phyloP scores from a whole-genome alignment of 2,329 filamentous ascomycete species.

The Penicillium sp. region DNA sequence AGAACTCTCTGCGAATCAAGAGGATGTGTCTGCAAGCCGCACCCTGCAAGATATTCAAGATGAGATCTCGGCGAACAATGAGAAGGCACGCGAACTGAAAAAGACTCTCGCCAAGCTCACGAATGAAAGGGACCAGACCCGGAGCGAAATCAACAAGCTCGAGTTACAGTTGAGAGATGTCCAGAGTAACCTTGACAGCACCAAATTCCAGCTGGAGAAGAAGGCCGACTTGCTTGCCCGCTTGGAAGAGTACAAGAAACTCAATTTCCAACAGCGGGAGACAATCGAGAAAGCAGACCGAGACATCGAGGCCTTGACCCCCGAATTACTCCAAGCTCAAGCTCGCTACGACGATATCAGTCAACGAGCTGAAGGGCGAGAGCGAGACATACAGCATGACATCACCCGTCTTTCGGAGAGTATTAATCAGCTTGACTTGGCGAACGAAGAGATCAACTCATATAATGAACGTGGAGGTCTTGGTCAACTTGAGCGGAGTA shows the following conservation, averaged over 20 bases:
- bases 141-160: constrained; percentile 65
- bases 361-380: constrained; percentile 68
- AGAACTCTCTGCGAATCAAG: constrained; percentile 73
- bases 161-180: constrained; percentile 78
- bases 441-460: constrained; percentile 74
- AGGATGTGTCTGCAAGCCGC: constrained; percentile 63
- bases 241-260: constrained; percentile 70
- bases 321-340: constrained; percentile 73
- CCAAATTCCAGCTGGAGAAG: constrained; percentile 75
- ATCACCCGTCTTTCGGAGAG: constrained; percentile 72
- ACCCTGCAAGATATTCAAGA: constrained; percentile 83
- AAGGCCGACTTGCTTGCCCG: constrained; percentile 70
- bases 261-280: constrained; percentile 68
- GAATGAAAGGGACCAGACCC: constrained; percentile 69
- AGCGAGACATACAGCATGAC: constrained; percentile 70
- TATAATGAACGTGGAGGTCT: constrained; percentile 78
- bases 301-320: constrained; percentile 72
- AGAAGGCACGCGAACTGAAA: constrained; percentile 67
- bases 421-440: constrained; percentile 72
- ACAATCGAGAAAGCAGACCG: constrained; percentile 68
- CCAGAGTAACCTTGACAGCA: constrained; percentile 68
- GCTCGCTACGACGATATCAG: constrained; percentile 75
- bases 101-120: constrained; percentile 65
- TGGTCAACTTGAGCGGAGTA: constrained; percentile 67
- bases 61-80: constrained; percentile 65